Base-by-base conservation (phyloP, 257 asterid genomes). In the Penstemon eatonii region DNA sequence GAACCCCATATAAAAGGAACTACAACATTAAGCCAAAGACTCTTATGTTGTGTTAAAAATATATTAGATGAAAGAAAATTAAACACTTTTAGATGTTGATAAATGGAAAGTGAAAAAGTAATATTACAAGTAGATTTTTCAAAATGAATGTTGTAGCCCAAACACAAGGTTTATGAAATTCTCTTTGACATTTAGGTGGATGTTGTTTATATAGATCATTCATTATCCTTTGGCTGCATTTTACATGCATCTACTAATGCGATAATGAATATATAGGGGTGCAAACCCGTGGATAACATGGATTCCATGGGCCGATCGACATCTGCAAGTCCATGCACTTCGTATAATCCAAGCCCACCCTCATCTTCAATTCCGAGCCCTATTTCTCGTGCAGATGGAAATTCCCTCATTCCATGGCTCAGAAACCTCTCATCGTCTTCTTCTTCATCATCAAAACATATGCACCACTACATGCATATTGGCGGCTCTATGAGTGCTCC, bases 401-500 rank as follows among this genome's bases (percentile, higher is more conserved):
- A 78, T 51, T 82, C 89, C 60, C 83, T 87, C 8, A 87, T 87
- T 71, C 91, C 95, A n/a, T 87, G 95, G 91, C 95, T 87, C 38
- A 80, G 74, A 61, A 87, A 85, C 75, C 91, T 85, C 68, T 79
- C 95, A 0, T 80, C 92, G 8, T 73, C 87, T 1, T 77, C 88
- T 1, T 56, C 81, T 60, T 72, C 86, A 7, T 68, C 91, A 33
- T 66, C 89, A 15, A 87, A 78, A 47, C 78, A 70, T 6, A 74
- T 74, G 13, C 78, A 73, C 60, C 81, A 86, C 56, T 76, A 78
- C 19, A 43, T 75, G 56, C 86, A 79, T 8, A 25, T 25, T 25
- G 81, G 84, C 42, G 92, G 95, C 51, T 88, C 95, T 60, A 58
- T 82, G 18, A 88, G 95, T 56, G 95, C 95, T 40, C 95, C 95